Evolutionary conservation across 495 filamentous ascomycete genomes (phyloP).

Genomic region (Podospora appendiculata): DNA sequence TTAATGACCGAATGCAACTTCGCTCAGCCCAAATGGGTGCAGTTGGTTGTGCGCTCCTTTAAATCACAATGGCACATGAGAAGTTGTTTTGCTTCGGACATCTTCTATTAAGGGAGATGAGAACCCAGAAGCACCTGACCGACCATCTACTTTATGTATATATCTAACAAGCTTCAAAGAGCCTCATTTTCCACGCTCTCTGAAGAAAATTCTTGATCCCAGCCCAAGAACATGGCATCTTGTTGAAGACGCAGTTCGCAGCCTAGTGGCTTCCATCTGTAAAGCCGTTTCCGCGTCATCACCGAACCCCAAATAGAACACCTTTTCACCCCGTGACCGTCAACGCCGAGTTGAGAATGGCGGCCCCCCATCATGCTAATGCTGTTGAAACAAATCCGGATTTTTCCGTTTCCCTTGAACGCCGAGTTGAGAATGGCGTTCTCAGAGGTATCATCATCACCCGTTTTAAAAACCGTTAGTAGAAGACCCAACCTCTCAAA

Average conservation of each 20-base stretch:
- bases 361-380: constrained; percentile 24
- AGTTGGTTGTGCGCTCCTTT: too few relatives aligned
- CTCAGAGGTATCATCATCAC: constrained; percentile 24
- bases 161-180: background rate
- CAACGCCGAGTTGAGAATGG: constrained; percentile 30
- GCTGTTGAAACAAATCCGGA: constrained; percentile 25
- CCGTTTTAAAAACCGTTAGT: constrained; percentile 20
- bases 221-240: constrained; percentile 13
- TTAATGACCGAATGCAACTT: too few relatives aligned
- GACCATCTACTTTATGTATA: background rate
- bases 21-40: too few relatives aligned
- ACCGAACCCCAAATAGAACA: constrained; percentile 3
- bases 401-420: constrained; percentile 22
- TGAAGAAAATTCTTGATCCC: constrained; percentile 11
- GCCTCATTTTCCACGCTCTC: constrained; percentile 2
- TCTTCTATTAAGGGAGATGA: background rate
- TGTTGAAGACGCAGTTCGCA: constrained; percentile 17
- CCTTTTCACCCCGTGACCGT: constrained; percentile 13
- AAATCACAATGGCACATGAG: too few relatives aligned
- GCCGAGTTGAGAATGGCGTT: constrained; percentile 29
- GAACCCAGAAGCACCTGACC: too few relatives aligned
- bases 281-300: background rate
- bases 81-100: too few relatives aligned
- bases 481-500: constrained; percentile 19
- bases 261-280: background rate